Conservation (phyloP, 345 rosid genomes). For the Sapria himalayana region DNA sequence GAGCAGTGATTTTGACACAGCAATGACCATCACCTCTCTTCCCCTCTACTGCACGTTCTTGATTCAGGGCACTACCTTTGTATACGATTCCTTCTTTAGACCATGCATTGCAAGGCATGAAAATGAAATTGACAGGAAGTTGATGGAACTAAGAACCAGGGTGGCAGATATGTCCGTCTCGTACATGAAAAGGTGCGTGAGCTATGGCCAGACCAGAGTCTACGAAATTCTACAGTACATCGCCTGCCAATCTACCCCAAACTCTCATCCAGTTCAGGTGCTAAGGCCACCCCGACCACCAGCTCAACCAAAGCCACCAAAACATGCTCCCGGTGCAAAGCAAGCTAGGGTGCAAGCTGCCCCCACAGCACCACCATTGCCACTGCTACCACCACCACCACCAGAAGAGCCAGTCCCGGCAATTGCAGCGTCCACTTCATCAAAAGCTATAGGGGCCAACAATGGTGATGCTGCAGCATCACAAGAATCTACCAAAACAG, state of each 20-base stretch:
- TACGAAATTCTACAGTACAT: constrained; percentile 29
- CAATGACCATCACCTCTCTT: neutral
- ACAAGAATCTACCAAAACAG: too few relatives aligned
- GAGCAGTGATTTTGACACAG: neutral
- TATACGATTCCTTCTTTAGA: constrained; percentile 40
- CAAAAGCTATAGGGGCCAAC: too few relatives aligned
- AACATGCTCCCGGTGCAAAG: too few relatives aligned
- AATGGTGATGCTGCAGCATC: too few relatives aligned
- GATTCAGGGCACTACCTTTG: constrained; percentile 41
- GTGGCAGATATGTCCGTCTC: constrained; percentile 30
- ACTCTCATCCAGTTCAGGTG: constrained; percentile 33
- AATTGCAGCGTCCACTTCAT: too few relatives aligned
- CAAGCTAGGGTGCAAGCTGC: too few relatives aligned
- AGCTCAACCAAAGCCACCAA: too few relatives aligned
- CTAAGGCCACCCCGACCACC: too few relatives aligned
- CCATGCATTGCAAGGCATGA: constrained; percentile 43
- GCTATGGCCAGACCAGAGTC: constrained; percentile 30
- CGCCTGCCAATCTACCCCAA: constrained; percentile 28
- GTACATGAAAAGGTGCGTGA: constrained; percentile 37
- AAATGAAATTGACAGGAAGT: constrained; percentile 39
- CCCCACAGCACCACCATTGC: too few relatives aligned
- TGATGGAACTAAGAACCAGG: constrained; percentile 31
- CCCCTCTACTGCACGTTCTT: neutral
- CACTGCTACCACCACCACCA: too few relatives aligned
- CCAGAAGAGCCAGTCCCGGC: too few relatives aligned